Base-by-base conservation (phyloP, 768 basidiomycete species). In the Russula emetica region DNA sequence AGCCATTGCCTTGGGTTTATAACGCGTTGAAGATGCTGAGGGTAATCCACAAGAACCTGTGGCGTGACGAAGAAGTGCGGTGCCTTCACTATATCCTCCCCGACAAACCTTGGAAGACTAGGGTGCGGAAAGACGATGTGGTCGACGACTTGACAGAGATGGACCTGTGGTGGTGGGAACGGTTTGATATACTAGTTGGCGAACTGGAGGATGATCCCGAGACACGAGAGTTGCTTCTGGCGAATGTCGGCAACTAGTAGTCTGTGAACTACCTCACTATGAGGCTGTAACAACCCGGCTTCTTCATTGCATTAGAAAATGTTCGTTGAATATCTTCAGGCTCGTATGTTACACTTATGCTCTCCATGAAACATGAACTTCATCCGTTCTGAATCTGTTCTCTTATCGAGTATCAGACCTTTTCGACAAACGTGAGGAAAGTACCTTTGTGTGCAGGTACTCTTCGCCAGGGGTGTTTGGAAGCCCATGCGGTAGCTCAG, bases 21-120 rank as follows among this genome's bases (percentile, higher is more conserved):
- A 99, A 99, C 70, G 94, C 94, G 0, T 79, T 98, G 66, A 94
- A 93, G 76, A 90, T 94, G n/a, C 74, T 93, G 69, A 81, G 88
- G 51, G 71, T 78, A 36, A 79, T 86, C 44, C 97, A 99, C 74
- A 74, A 80, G 42, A 72, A 80, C 38, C 71, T 93, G 69, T 99
- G 96, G 96, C 77, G 82, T 50, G 93, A 97, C 71, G 84, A 86
- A 4, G 88, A 94, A 73, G 85, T 95, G 40, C 84, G 86, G 62
- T 90, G 92, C 71, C 76, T 95, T 24, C 94, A 96, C 74, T 95
- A 92, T 71, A 93, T 95, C 70, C 76, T 94, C 60, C 72, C 82
- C 1, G 90, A 94, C 70, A 96, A 96, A 72, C 94, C 94, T 14
- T 96, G 94, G 94, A 76, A 83, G 38, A 77, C 76, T 1, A 82